Evolutionary conservation across 1,284 basidiomycete genomes (phyloP).

Genomic region (Leccinum cinnamomeum): DNA sequence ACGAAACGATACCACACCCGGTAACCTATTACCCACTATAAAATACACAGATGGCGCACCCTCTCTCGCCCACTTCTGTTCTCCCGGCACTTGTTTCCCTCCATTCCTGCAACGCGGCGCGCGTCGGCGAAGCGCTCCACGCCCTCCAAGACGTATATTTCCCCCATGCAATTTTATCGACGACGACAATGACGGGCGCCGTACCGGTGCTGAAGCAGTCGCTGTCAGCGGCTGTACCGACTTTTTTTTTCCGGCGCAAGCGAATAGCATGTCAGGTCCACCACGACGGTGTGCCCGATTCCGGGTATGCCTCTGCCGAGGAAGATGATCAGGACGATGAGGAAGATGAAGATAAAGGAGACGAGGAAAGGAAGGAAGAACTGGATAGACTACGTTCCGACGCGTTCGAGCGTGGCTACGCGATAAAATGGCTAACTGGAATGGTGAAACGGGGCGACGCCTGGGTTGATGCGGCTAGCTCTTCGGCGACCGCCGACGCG

Average conservation of each 20-base stretch:
- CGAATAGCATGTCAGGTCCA: slow-evolving; percentile 33
- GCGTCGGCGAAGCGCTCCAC: slow-evolving; percentile 15
- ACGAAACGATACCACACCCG: slow-evolving; percentile 12
- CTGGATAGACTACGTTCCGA: slow-evolving; percentile 45
- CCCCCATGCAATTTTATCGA: slow-evolving; percentile 18
- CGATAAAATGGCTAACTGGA: slow-evolving; percentile 60
- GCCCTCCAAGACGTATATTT: slow-evolving; percentile 49
- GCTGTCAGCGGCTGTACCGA: slow-evolving; percentile 12
- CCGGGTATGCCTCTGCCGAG: slow-evolving; percentile 64
- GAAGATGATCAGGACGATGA: slow-evolving; percentile 43
- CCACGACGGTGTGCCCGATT: slow-evolving; percentile 49
- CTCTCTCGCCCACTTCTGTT: slow-evolving; percentile 41
- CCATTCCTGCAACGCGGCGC: slow-evolving; percentile 31
- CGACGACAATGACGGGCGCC: neutral
- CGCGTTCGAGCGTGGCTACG: slow-evolving; percentile 52
- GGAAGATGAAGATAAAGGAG: slow-evolving; percentile 16
- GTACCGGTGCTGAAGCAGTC: slow-evolving; percentile 18
- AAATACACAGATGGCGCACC: slow-evolving; percentile 15
- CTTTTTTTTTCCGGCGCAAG: slow-evolving; percentile 9
- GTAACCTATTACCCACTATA: neutral
- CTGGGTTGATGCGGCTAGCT: slow-evolving; percentile 40
- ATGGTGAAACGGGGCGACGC: slow-evolving; percentile 58
- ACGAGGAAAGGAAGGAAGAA: slow-evolving; percentile 16
- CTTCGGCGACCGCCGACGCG: slow-evolving; percentile 4
- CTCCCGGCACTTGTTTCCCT: slow-evolving; percentile 52